phyloP scores from a whole-genome alignment of 768 basidiomycete species.

The Boletus sp. region DNA sequence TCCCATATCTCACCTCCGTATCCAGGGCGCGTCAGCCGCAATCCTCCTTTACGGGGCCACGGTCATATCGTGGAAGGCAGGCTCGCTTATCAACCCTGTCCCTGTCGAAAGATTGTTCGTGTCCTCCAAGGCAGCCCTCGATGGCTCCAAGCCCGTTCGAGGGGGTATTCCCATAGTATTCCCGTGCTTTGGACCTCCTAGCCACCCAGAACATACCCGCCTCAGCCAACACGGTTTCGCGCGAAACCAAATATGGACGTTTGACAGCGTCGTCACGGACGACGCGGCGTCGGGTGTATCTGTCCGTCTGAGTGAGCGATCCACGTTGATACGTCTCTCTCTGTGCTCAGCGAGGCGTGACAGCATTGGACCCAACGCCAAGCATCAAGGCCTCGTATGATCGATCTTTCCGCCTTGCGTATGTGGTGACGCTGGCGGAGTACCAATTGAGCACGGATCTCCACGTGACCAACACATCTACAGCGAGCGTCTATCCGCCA shows the following conservation, averaged over 20 bases:
- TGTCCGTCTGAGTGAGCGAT: conserved; percentile 68
- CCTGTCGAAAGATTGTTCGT: conserved; percentile 76
- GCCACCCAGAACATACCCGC: conserved; percentile 64
- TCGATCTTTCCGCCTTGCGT: conserved; percentile 68
- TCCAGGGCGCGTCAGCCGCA: conserved; percentile 62
- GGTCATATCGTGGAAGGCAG: conserved; percentile 80
- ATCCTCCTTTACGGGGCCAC: conserved; percentile 83
- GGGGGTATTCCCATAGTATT: conserved; percentile 66
- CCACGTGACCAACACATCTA: conserved; percentile 72
- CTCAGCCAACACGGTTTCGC: conserved; percentile 93
- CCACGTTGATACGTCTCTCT: neutral
- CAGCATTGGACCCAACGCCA: conserved; percentile 64
- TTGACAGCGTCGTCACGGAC: conserved; percentile 62
- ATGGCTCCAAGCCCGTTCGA: conserved; percentile 76
- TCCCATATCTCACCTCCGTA: neutral
- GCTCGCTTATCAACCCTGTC: conserved; percentile 33
- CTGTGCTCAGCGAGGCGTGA: conserved; percentile 1
- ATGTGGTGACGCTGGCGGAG: conserved; percentile 76
- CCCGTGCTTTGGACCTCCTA: conserved; percentile 86
- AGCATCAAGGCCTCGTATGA: conserved; percentile 59
- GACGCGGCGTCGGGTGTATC: conserved; percentile 68
- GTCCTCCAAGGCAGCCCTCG: conserved; percentile 73
- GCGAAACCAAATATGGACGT: conserved; percentile 71
- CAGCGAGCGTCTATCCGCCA: conserved; percentile 35
- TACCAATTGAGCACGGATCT: conserved; percentile 77